Base-by-base conservation (phyloP, 352 stramenopile genomes). In the Phytopythium helicoides region DNA sequence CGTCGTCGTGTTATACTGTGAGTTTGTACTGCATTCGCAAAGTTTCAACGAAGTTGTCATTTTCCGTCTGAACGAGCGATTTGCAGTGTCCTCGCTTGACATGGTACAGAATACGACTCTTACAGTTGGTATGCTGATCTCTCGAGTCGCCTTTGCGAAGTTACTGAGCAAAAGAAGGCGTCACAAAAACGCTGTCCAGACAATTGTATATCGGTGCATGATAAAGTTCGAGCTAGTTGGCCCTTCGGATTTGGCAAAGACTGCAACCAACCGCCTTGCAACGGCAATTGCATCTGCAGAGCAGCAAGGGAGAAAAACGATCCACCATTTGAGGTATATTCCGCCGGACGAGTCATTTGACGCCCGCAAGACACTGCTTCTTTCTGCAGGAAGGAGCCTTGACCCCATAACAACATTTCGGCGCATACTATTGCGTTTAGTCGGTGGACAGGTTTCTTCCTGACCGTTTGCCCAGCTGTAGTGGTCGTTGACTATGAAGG, bases 21-120 rank as follows among this genome's bases (percentile, higher is more conserved):
- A 52, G 47, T 41, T 52, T 35, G 37, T 33, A 1, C 47, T 52
- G 18, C 15, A 41, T 31, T 22, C 14, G 12, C 28, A 34, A 18
- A 16, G 19, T 9, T 7, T 52, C 10, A 16, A 44, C 9, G 41
- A 34, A 19, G 7, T 41, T 8, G 19, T 34, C 19, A 28, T 52
- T n/a, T 3, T 34, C 15, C 33, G 15, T 19, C 34, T 52, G 18
- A 44, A 14, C 31, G 18, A 44, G 2, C 15, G 15, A 23, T 34
- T 41, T 22, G 33, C 33, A 0, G 11, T 52, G 19, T 42, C 47
- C 18, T 52, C 47, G 10, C 9, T 52, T 10, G 47, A 52, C 19
- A 44, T 52, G 33, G 34, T 52, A 6, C 47, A 52, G 14, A 52
- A 18, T 33, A 52, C 47, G 19, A 52, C 47, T 8, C 47, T 52